These are phyloP conservation scores for Talaromyces piceae DNA, from an alignment of 2,329 filamentous ascomycete genomes.

Conservation along the genomic window DNA sequence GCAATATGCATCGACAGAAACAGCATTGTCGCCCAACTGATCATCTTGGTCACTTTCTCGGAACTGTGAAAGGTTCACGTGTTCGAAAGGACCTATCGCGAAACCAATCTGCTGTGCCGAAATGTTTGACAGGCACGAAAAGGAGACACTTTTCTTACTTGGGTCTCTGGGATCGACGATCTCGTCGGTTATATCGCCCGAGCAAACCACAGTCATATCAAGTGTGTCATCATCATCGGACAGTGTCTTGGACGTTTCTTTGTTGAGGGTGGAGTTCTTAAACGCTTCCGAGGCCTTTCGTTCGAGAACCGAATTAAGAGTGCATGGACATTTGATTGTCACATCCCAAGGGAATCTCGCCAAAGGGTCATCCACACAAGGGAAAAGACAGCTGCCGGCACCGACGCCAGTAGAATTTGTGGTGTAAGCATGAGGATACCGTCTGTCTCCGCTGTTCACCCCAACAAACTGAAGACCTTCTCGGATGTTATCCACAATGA, in stretches of 20 bases:
- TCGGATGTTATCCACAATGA: slow-evolving; percentile 63
- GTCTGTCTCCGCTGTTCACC: slow-evolving; percentile 65
- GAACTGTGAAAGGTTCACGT: slow-evolving; percentile 81
- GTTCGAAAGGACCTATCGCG: slow-evolving; percentile 88
- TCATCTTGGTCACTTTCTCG: slow-evolving; percentile 88
- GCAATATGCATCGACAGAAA: slow-evolving; percentile 87
- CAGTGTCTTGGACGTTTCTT: slow-evolving; percentile 30
- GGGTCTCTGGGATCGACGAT: slow-evolving; percentile 67
- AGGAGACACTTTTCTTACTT: slow-evolving; percentile 80
- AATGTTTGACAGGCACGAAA: slow-evolving; percentile 66
- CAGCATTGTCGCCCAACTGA: slow-evolving; percentile 76
- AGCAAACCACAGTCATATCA: slow-evolving; percentile 85
- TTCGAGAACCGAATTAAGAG: slow-evolving; percentile 66
- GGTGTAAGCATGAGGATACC: slow-evolving; percentile 90
- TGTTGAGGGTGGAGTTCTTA: slow-evolving; percentile 10
- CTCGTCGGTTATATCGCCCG: slow-evolving; percentile 82
- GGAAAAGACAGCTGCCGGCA: slow-evolving; percentile 78
- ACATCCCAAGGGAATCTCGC: slow-evolving; percentile 82
- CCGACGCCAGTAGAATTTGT: slow-evolving; percentile 72
- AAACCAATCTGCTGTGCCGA: slow-evolving; percentile 88
- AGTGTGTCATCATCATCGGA: slow-evolving; percentile 75
- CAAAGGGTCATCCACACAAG: slow-evolving; percentile 80
- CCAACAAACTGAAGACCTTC: slow-evolving; percentile 92
- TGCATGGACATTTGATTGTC: slow-evolving; percentile 76
- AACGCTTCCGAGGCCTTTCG: slow-evolving; percentile 22